Evolutionary conservation across 2,329 filamentous ascomycete genomes (phyloP), one percentile per base, ranked within the genome.

Genomic region (Cladosporium austrohemisphaericum): DNA sequence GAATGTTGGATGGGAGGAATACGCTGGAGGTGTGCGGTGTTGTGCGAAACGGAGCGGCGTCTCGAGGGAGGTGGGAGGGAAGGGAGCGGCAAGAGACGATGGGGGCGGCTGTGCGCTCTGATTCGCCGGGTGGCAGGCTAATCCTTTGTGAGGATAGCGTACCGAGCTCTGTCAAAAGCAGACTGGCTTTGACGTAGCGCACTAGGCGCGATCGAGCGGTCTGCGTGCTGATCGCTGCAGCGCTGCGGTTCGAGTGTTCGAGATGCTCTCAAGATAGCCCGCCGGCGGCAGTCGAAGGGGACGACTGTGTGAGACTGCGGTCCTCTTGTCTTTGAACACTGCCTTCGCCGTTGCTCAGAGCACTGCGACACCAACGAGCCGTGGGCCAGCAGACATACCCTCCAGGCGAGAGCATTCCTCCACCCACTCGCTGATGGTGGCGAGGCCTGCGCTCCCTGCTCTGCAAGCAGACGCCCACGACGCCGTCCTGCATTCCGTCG

Each of bases 401-500:
- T n/a, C n/a, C n/a, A n/a, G n/a, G n/a, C n/a, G n/a, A n/a, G n/a
- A n/a, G n/a, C n/a, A n/a, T n/a, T n/a, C n/a, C n/a, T n/a, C n/a
- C n/a, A 9, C 3, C 10, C 3, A 9, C 26, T 11, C n/a, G 26
- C 26, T 11, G n/a, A 29, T 18, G 18, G 22, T 40, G 22, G 37
- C 40, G 23, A 43, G 28, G 40, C 40, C 20, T 25, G 20, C 23
- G 19, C 23, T 23, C 40, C 28, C 37, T 40, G 37, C 18, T 28
- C 40, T 43, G 40, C 40, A 43, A 22, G 40, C 40, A 43, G 19
- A 43, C 40, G 29, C 40, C 26, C 40, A 43, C 37, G 40, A 43
- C 40, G 40, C 40, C 40, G 40, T 31, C 40, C 26, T 43, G 40
- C 40, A 43, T 43, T 25, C 40, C 40, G 40, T 43, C 40, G 40